phyloP scores from a whole-genome alignment of 768 basidiomycete species.

The Phanerodontia chrysosporium region DNA sequence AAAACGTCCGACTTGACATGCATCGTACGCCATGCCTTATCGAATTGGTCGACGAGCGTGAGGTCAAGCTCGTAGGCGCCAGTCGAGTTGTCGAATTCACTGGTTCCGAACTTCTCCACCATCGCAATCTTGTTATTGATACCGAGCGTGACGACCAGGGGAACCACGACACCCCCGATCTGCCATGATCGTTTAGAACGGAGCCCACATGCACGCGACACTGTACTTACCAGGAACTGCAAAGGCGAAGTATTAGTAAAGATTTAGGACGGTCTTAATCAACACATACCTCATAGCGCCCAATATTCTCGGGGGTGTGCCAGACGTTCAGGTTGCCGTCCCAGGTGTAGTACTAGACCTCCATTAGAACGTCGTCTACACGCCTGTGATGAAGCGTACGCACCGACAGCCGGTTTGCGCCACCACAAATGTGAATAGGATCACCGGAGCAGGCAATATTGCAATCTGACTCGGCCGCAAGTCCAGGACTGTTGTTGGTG shows the following conservation, averaged over 20 bases:
- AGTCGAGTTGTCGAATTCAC: conserved; percentile 58
- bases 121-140: conserved; percentile 81
- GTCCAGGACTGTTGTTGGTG: conserved; percentile 26
- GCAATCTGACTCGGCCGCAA: conserved; percentile 35
- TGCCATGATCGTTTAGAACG: conserved; percentile 14
- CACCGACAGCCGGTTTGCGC: conserved; percentile 51
- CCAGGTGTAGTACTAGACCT: conserved; percentile 26
- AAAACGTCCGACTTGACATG: conserved; percentile 76
- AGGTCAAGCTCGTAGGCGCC: conserved; percentile 78
- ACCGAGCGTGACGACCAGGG: conserved; percentile 70
- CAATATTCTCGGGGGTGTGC: conserved; percentile 61
- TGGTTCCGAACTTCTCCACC: conserved; percentile 70
- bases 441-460: conserved; percentile 63
- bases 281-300: conserved; percentile 59
- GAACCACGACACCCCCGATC: conserved; percentile 60
- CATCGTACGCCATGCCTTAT: conserved; percentile 68
- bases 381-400: too few relatives aligned
- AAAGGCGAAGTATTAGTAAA: not conserved
- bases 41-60: conserved; percentile 42
- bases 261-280: not conserved
- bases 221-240: not conserved
- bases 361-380: too few relatives aligned
- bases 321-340: conserved; percentile 46
- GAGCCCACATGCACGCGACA: not conserved
- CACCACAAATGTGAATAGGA: conserved; percentile 65